A percentile compares a stretch with the other conserved stretches of the same genome.
phyloP scores from a whole-genome alignment of 2,329 filamentous ascomycete genomes.

The Colletotrichum australisinense region DNA sequence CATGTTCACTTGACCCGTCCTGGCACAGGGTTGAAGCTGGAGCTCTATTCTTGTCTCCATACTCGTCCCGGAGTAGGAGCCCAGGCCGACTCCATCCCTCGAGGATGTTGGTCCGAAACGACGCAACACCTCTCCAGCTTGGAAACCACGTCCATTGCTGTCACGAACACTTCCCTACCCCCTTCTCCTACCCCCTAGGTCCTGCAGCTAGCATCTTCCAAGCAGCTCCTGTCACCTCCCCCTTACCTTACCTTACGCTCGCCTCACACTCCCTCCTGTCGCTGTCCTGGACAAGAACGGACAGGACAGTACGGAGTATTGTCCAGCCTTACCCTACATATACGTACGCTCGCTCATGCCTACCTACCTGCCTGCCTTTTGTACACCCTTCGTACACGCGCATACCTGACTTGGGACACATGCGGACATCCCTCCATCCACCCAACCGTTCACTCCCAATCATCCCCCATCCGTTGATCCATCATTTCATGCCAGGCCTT shows the following conservation, averaged over 20 bases:
- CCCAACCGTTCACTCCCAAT: slow-evolving; percentile 15
- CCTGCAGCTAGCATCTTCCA: neutral
- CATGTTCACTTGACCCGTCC: neutral
- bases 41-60: neutral
- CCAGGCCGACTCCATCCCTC: neutral
- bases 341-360: neutral
- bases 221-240: neutral
- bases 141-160: neutral
- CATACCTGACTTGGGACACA: slow-evolving; percentile 14
- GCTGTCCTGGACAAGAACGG: neutral
- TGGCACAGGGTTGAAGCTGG: neutral
- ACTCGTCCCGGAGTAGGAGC: neutral
- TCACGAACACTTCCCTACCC: neutral
- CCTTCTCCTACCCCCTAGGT: no score
- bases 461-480: slow-evolving; percentile 8
- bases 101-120: neutral
- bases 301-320: neutral
- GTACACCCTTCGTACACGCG: neutral
- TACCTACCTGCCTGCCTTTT: neutral
- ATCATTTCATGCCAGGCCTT: slow-evolving; percentile 8
- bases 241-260: neutral
- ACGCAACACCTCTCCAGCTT: neutral
- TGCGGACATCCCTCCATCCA: slow-evolving; percentile 8
- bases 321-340: slow-evolving; percentile 8
- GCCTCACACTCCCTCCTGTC: neutral